Evolutionary conservation across 2,329 filamentous ascomycete species (phyloP), one percentile per base, ranked within the genome.

Genomic region (Teratosphaeria pseudoeucalypti): DNA sequence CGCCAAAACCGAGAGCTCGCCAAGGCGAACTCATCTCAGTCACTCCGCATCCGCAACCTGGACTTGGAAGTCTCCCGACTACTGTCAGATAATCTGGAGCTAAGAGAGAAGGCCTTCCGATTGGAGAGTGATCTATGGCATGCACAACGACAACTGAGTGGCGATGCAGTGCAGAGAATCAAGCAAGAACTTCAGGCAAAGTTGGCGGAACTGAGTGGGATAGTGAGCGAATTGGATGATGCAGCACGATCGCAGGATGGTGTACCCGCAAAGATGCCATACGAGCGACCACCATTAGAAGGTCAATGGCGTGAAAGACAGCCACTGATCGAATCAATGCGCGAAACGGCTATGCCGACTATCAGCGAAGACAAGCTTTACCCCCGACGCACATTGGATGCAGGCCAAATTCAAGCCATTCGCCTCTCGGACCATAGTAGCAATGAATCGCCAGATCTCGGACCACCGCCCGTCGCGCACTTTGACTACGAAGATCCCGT

Each of bases 1-100:
- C 83, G 89, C 58, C 90, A 94, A 72, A 95, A 95, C 72, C 83
- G 88, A 74, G 89, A 94, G 69, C 87, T 94, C 64, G 89, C 89
- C 60, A 80, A 79, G 75, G 84, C 82, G 67, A 94, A 95, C 75
- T 90, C 89, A 27, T 81, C 82, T 56, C 88, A 92, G 72, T 88
- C 87, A 34, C 79, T 90, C 34, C 86, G 87, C 65, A 92, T 94
- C 67, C 85, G 89, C 61, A 83, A 80, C 63, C 81, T 94, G 60
- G 89, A 92, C 70, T 84, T 85, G 70, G 88, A 95, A 73, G 85
- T 84, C 63, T 85, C 87, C 49, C 84, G 85, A 55, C 81, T 92
- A 64, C 78, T 92, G 27, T 85, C 87, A n/a, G 88, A 94, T 66
- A 94, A 94, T 70, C 80, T 92, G 58, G 81, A 85, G 58, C 80